Conservation (phyloP, 163 green algal genomes). For the Chlorella variabilis region DNA sequence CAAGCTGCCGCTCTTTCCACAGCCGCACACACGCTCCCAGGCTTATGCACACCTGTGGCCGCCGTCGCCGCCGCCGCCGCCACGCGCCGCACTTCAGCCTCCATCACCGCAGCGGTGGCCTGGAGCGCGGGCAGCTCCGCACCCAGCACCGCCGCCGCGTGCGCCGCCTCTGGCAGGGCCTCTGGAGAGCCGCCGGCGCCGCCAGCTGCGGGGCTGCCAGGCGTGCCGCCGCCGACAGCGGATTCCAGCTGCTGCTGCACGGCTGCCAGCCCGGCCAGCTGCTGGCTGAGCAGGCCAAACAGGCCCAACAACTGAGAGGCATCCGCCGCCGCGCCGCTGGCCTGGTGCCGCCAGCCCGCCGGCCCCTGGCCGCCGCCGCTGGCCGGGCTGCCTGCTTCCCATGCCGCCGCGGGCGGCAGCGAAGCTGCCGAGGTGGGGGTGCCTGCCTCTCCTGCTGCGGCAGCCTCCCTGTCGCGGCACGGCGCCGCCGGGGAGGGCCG, state of each 20-base stretch:
- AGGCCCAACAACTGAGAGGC: slow-evolving; percentile 16
- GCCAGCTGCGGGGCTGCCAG: no score
- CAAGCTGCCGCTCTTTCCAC: no score
- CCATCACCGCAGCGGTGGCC: slow-evolving; percentile 15
- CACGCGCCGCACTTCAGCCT: slow-evolving; percentile 9
- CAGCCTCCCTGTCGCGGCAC: no score
- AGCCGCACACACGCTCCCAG: no score
- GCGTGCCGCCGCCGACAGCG: background rate
- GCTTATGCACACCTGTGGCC: background rate
- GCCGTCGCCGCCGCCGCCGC: background rate
- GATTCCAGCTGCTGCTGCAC: slow-evolving; percentile 24
- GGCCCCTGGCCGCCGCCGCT: no score
- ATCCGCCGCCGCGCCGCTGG: background rate
- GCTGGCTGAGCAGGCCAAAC: slow-evolving; percentile 22
- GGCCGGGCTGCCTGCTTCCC: no score
- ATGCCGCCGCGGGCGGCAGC: no score
- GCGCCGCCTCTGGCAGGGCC: background rate
- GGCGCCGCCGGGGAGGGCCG: no score
- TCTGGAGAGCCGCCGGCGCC: no score
- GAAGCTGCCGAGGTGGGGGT: background rate
- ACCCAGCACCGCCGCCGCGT: slow-evolving; percentile 34
- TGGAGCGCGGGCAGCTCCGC: slow-evolving; percentile 15
- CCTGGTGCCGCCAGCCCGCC: no score
- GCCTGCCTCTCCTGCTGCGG: no score
- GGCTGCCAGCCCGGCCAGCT: slow-evolving; percentile 9